Conservation (phyloP, 352 stramenopile species). For the Phytophthora tubulina region DNA sequence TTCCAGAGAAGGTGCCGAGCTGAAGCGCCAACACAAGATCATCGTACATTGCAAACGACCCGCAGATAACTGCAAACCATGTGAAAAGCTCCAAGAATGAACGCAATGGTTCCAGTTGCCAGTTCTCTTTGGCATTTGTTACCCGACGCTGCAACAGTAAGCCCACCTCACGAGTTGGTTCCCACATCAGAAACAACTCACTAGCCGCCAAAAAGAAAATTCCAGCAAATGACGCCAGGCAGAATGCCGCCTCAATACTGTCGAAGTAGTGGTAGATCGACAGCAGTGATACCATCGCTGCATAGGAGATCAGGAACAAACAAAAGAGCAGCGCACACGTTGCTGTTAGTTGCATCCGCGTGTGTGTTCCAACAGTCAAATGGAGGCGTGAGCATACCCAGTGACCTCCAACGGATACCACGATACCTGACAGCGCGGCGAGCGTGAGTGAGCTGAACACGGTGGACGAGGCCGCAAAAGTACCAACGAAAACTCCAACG, state of each 20-base stretch:
- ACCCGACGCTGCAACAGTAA: conserved; percentile 81
- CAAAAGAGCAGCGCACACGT: conserved; percentile 84
- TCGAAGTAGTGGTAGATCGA: conserved; percentile 90
- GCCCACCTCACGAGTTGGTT: conserved; percentile 75
- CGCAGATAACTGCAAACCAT: conserved; percentile 82
- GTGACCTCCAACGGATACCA: conserved; percentile 79
- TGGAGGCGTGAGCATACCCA: conserved; percentile 72
- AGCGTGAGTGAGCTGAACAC: conserved; percentile 82
- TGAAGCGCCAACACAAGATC: conserved; percentile 83
- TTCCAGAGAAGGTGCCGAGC: conserved; percentile 85
- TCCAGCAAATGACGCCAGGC: conserved; percentile 76
- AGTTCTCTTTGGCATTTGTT: conserved; percentile 82
- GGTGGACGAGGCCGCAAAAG: conserved; percentile 75
- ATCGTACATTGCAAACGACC: conserved; percentile 85
- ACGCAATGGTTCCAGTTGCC: conserved; percentile 74
- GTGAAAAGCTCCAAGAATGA: conserved; percentile 89
- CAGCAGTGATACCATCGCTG: conserved; percentile 72
- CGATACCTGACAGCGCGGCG: conserved; percentile 74
- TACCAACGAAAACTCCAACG: conserved; percentile 78
- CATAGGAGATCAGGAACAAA: conserved; percentile 76
- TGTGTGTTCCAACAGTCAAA: conserved; percentile 61
- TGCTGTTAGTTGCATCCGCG: conserved; percentile 68
- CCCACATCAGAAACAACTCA: conserved; percentile 86
- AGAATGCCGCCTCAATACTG: conserved; percentile 88
- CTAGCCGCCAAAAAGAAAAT: conserved; percentile 85